These are phyloP conservation scores for Penicillium griseofulvum DNA, from an alignment of 2,329 filamentous ascomycete genomes.

Conservation along the genomic window DNA sequence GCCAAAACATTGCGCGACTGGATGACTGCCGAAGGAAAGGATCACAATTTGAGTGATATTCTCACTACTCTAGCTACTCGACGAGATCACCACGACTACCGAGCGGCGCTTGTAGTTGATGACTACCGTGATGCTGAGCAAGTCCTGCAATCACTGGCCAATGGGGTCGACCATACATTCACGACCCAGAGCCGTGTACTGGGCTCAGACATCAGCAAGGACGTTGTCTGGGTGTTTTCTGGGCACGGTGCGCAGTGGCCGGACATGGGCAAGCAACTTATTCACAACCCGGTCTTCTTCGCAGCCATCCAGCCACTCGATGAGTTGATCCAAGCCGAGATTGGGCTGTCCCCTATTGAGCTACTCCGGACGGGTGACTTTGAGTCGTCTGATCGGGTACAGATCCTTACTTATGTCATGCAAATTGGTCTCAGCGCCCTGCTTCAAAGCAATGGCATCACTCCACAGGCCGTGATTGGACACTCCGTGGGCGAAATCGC, in stretches of 20 bases:
- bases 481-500: constrained; percentile 47
- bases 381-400: not conserved
- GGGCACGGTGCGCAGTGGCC: constrained; percentile 46
- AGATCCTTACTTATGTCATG: constrained; percentile 28
- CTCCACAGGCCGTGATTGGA: constrained; percentile 40
- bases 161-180: not conserved
- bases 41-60: constrained; percentile 20
- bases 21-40: constrained; percentile 21
- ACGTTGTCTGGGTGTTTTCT: constrained; percentile 39
- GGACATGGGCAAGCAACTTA: constrained; percentile 40
- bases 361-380: not conserved
- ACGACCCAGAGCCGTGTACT: constrained; percentile 9
- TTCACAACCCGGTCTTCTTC: constrained; percentile 18
- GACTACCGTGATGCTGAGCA: constrained; percentile 19
- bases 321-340: constrained; percentile 18
- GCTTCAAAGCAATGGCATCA: constrained; percentile 30
- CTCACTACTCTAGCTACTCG: constrained; percentile 30
- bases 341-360: not conserved
- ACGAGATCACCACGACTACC: constrained; percentile 35
- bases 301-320: constrained; percentile 29
- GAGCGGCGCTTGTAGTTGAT: constrained; percentile 26
- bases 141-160: constrained; percentile 2
- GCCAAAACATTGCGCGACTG: constrained; percentile 25
- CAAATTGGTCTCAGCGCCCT: constrained; percentile 33
- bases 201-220: constrained; percentile 20